Evolutionary conservation across 768 basidiomycete species (phyloP).

Genomic region (Tricholoma terreum): DNA sequence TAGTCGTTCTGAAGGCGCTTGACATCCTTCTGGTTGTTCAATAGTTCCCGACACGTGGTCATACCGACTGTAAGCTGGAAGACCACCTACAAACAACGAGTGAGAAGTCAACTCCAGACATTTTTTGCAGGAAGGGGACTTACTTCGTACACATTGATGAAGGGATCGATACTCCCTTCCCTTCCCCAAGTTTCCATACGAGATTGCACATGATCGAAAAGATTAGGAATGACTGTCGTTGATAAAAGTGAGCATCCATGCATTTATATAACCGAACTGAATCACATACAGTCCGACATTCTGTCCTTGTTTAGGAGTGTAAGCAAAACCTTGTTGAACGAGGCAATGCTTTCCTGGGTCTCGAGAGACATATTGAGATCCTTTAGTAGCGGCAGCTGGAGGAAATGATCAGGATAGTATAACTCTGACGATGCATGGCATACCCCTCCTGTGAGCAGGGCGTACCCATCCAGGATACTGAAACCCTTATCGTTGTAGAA

Average conservation of each 20-base stretch:
- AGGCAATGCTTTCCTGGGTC: slow-evolving; percentile 14
- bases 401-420: not conserved
- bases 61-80: slow-evolving; percentile 30
- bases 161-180: slow-evolving; percentile 22
- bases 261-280: not conserved
- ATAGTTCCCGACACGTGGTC: slow-evolving; percentile 27
- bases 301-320: slow-evolving; percentile 12
- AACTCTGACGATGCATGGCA: not conserved
- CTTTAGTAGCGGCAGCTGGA: slow-evolving; percentile 18
- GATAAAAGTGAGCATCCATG: not conserved
- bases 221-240: slow-evolving; percentile 17
- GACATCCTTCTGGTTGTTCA: slow-evolving; percentile 17
- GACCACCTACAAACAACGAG: slow-evolving; percentile 17
- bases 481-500: slow-evolving; percentile 31
- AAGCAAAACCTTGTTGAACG: slow-evolving; percentile 19
- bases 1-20: slow-evolving; percentile 18
- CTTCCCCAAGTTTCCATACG: slow-evolving; percentile 22
- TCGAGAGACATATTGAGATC: slow-evolving; percentile 21
- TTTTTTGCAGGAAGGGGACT: not conserved
- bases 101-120: not conserved
- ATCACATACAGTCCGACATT: slow-evolving; percentile 8
- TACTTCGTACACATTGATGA: slow-evolving; percentile 23
- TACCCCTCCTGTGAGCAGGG: slow-evolving; percentile 31
- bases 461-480: slow-evolving; percentile 31
- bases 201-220: slow-evolving; percentile 22